Conservation (phyloP, 164 flowering plant species). For the Magnolia sinica region DNA sequence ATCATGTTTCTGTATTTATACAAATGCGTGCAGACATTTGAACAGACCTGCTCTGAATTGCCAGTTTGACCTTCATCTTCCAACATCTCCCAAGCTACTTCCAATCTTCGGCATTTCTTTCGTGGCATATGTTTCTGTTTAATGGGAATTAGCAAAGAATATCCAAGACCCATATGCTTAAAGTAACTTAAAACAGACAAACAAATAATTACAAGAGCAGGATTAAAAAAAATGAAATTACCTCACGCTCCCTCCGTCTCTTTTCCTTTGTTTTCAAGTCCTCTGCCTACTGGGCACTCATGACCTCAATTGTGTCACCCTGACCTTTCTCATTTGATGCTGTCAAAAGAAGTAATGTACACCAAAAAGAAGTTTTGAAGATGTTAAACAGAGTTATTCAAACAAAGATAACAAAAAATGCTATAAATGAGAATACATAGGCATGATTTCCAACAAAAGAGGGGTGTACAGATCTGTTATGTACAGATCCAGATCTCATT, state of each 20-base stretch:
- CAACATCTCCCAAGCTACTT: constrained; percentile 82
- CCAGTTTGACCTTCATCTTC: constrained; percentile 55
- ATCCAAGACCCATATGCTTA: not conserved
- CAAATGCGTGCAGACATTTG: not conserved
- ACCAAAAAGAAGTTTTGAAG: too few relatives aligned
- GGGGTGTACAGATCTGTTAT: too few relatives aligned
- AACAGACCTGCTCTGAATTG: constrained; percentile 26
- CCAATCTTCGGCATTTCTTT: constrained; percentile 77
- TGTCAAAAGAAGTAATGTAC: too few relatives aligned
- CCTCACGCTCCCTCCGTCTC: constrained; percentile 83
- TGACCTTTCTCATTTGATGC: too few relatives aligned
- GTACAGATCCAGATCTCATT: too few relatives aligned
- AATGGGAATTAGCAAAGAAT: not conserved
- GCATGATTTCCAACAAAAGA: too few relatives aligned
- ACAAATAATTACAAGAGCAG: not conserved
- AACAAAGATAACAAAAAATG: too few relatives aligned
- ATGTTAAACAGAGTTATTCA: too few relatives aligned
- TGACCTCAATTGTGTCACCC: constrained; percentile 33
- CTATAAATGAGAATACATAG: too few relatives aligned
- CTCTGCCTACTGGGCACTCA: constrained; percentile 84
- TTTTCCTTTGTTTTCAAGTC: constrained; percentile 82
- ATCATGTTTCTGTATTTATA: not conserved
- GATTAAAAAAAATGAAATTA: constrained; percentile 13
- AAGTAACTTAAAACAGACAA: too few relatives aligned
- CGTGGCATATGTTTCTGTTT: constrained; percentile 79